Evolutionary conservation across 2,329 filamentous ascomycete genomes (phyloP).

Genomic region (Curvularia hawaiiensis): DNA sequence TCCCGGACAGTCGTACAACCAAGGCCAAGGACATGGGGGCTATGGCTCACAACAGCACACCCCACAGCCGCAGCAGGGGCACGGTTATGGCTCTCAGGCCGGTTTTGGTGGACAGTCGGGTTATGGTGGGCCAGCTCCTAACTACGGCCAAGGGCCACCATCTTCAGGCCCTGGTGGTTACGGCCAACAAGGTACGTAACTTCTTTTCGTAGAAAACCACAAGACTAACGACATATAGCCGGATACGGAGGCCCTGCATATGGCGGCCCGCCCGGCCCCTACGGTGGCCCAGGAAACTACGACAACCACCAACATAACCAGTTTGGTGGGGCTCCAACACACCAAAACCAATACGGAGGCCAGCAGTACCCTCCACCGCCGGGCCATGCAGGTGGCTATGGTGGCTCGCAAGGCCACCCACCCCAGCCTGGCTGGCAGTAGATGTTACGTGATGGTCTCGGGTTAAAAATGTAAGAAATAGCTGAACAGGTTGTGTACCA

Average conservation of each 20-base stretch:
- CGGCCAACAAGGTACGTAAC: constrained; percentile 29
- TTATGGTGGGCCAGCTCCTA: constrained; percentile 17
- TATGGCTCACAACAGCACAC: constrained; percentile 20
- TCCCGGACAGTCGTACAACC: constrained; percentile 27
- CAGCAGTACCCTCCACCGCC: constrained; percentile 27
- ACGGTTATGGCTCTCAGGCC: constrained; percentile 30
- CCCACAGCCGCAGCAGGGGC: constrained; percentile 14
- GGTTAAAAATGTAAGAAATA: background rate
- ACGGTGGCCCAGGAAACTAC: constrained; percentile 38
- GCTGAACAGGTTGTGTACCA: background rate
- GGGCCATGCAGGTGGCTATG: constrained; percentile 18
- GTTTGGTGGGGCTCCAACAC: constrained; percentile 23
- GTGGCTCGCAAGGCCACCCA: constrained; percentile 15
- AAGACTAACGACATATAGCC: constrained; percentile 22
- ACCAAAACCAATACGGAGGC: constrained; percentile 21
- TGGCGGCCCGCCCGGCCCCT: constrained; percentile 25
- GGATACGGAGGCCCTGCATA: constrained; percentile 42
- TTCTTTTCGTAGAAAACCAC: background rate
- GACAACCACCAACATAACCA: constrained; percentile 41
- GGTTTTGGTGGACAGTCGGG: constrained; percentile 32
- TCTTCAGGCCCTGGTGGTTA: constrained; percentile 26
- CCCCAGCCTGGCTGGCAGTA: constrained; percentile 37
- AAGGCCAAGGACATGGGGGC: constrained; percentile 16
- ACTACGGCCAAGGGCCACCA: constrained; percentile 14
- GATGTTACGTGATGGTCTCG: background rate